phyloP scores from a whole-genome alignment of 2,329 filamentous ascomycete species.

The Trichoderma hamatum region DNA sequence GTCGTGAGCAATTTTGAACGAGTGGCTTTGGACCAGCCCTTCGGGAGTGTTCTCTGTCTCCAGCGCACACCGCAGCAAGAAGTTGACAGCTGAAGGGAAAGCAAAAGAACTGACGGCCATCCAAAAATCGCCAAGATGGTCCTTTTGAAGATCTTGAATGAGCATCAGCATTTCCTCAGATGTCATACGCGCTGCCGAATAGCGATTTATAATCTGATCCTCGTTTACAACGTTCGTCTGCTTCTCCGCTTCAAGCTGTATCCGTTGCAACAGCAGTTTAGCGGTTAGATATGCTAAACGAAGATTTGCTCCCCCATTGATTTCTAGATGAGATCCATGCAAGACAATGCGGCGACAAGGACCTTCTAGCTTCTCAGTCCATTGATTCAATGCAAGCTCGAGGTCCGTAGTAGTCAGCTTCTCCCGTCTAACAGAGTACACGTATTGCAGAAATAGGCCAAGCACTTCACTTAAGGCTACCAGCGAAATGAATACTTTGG shows the following conservation, averaged over 20 bases:
- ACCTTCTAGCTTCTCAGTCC: slow-evolving; percentile 48
- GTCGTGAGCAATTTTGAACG: slow-evolving; percentile 48
- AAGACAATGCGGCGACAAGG: slow-evolving; percentile 46
- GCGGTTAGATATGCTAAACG: slow-evolving; percentile 54
- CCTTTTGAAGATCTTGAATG: slow-evolving; percentile 48
- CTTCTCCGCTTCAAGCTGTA: slow-evolving; percentile 49
- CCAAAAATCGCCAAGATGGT: slow-evolving; percentile 54
- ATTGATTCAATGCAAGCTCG: slow-evolving; percentile 46
- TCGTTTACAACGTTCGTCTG: slow-evolving; percentile 32
- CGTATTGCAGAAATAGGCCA: slow-evolving; percentile 38
- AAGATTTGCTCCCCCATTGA: slow-evolving; percentile 54
- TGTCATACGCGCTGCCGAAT: slow-evolving; percentile 48
- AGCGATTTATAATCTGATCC: slow-evolving; percentile 36
- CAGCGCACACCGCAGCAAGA: slow-evolving; percentile 53
- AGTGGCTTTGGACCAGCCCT: slow-evolving; percentile 42
- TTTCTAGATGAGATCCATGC: slow-evolving; percentile 45
- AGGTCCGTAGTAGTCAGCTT: slow-evolving; percentile 38
- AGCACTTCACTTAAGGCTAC: slow-evolving; percentile 48
- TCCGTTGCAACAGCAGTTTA: slow-evolving; percentile 50
- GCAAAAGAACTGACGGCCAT: slow-evolving; percentile 51
- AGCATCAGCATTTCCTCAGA: slow-evolving; percentile 55
- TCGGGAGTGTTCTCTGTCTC: slow-evolving; percentile 45
- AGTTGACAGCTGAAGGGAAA: slow-evolving; percentile 53
- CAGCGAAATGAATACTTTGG: slow-evolving; percentile 50
- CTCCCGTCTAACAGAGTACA: slow-evolving; percentile 42